Base-by-base conservation (phyloP, 2,329 filamentous ascomycete species). In the Lomentospora prolificans region DNA sequence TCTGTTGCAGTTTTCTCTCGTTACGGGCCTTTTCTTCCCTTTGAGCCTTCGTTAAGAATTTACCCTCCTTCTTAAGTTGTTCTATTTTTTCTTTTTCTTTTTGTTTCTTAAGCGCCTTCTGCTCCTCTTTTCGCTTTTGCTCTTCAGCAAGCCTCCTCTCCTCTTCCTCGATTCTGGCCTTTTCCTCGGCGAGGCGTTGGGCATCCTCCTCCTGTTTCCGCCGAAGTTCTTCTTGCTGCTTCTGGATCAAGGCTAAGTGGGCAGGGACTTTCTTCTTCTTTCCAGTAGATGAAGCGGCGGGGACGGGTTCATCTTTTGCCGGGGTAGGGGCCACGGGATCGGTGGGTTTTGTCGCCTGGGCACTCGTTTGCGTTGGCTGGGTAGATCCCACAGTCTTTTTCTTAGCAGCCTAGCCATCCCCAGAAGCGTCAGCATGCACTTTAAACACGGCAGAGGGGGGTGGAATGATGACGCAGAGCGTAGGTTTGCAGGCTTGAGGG, bases 201-300 rank as follows among this genome's bases (percentile, higher is more conserved):
- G 76, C 74, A 61, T 86, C 83, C 63, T 88, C 86, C 65, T 90
- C 86, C 64, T 86, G 76, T 57, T 72, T 74, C 61, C 74, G 78
- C 57, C 79, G 79, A n/a, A 88, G 72, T 61, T 87, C 86, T 67
- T 94, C 89, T 67, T 94, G 89, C 69, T 92, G 87, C 73, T 87
- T 88, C 73, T 92, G 88, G 30, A 95, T 74, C 48, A 85, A 75
- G 51, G 81, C 78, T 50, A 95, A 77, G 56, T 85, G 85, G 56
- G 88, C 76, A 10, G 88, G 87, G 17, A 97, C 64, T 76, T 97
- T 99, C 82, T 95, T 97, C 77, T 96, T 96, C 71, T 82, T 82
- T 57, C 74, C 75, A 48, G 82, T 85, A 27, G 30, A 33, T 33
- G 79, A 74, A 36, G 74, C 75, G 10, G 73, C 65, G 22, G 72